Evolutionary conservation across 2,329 filamentous ascomycete species (phyloP).

Genomic region (Sporothrix schenckii): DNA sequence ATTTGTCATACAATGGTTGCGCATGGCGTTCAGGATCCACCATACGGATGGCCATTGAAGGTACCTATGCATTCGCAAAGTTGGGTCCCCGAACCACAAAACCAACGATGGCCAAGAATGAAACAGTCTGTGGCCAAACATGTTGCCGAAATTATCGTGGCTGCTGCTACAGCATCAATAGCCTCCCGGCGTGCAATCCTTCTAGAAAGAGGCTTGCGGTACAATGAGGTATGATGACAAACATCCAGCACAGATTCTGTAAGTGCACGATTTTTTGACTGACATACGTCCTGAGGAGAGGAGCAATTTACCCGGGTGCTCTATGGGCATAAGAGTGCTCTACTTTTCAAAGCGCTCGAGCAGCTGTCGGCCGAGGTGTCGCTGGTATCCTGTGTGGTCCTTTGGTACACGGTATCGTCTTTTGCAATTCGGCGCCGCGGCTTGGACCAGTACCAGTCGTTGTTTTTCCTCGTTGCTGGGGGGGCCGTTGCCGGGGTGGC

Average conservation of each 20-base stretch:
- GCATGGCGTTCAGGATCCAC: neutral
- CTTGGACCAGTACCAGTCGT: slow-evolving; percentile 41
- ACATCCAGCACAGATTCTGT: neutral
- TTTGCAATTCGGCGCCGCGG: slow-evolving; percentile 44
- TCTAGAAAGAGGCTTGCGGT: neutral
- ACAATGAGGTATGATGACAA: slow-evolving; percentile 2
- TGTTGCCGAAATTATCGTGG: neutral
- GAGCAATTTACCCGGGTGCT: neutral
- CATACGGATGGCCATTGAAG: neutral
- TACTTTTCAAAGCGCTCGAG: slow-evolving; percentile 32
- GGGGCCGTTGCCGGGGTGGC: slow-evolving; percentile 38
- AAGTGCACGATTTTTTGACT: neutral
- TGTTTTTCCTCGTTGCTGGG: slow-evolving; percentile 41
- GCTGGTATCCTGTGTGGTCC: slow-evolving; percentile 43
- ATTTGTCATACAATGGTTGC: neutral
- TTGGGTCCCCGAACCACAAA: neutral
- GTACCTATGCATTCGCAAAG: neutral
- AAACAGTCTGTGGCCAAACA: neutral
- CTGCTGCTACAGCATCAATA: neutral
- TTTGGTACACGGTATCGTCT: slow-evolving; percentile 45
- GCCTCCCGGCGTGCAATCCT: neutral
- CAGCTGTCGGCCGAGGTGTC: slow-evolving; percentile 43
- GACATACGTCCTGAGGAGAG: neutral
- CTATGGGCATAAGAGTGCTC: neutral
- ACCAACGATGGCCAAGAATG: neutral